Conservation (phyloP, 192 early-diverging fungal genomes). For the Mortierella antarctica region DNA sequence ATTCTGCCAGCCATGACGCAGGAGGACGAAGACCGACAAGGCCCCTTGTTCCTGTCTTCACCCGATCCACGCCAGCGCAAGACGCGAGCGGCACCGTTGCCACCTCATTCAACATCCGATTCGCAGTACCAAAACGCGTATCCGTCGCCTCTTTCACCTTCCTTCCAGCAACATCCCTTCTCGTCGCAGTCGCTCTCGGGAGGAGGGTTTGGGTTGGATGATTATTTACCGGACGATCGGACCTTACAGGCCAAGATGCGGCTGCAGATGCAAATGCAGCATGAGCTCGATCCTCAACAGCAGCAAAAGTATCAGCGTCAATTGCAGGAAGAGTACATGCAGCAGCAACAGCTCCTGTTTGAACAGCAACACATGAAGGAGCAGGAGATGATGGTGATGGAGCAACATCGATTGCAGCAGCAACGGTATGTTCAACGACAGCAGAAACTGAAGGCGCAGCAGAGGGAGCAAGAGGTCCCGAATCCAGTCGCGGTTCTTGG, state of each 20-base stretch:
- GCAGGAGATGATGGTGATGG: conserved; percentile 21
- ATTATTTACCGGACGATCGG: conserved; percentile 4
- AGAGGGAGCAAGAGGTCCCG: conserved; percentile 13
- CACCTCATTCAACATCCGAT: neutral
- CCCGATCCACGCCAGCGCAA: too few relatives aligned
- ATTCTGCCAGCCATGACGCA: too few relatives aligned
- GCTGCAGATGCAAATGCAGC: conserved; percentile 44
- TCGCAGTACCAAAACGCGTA: conserved; percentile 5
- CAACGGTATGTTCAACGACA: conserved; percentile 22
- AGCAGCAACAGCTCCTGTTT: conserved; percentile 9
- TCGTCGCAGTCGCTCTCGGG: neutral
- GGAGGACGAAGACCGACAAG: too few relatives aligned
- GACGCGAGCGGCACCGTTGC: neutral
- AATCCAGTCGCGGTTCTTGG: conserved; percentile 6
- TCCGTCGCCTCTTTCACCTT: conserved; percentile 11
- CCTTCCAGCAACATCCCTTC: conserved; percentile 19
- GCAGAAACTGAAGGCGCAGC: neutral
- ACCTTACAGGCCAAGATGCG: conserved; percentile 36
- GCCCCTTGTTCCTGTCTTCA: conserved; percentile 15
- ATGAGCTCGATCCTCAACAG: conserved; percentile 18
- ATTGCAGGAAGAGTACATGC: conserved; percentile 10
- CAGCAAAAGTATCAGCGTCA: neutral
- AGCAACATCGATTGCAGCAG: conserved; percentile 16
- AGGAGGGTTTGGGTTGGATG: neutral
- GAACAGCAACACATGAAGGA: conserved; percentile 8